Evolutionary conservation across 163 green algal species (phyloP), one percentile per base, ranked within the genome.

Genomic region (Chloroidium sp.): DNA sequence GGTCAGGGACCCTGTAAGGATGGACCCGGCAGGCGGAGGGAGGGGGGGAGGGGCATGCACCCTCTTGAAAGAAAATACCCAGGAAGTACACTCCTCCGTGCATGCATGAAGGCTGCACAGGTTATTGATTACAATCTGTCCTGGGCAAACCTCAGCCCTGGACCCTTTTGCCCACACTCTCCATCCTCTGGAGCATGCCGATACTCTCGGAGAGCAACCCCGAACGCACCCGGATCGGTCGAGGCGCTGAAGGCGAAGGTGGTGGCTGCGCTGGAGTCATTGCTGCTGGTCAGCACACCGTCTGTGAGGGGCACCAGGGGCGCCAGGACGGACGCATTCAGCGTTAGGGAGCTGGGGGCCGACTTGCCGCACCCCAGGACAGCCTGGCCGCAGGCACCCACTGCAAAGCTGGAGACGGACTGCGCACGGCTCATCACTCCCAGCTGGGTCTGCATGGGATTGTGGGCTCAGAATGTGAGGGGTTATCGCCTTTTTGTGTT

Each of bases 311-410:
- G 10, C 81, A 88, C 68, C 13, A 82, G 4, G 10, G 62, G 58
- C 57, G 64, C 57, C 59, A 85, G 68, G 3, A 61, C 8, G 3
- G 80, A 69, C 1, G 6, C 62, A 12, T 80, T 72, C 64, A 10
- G 6, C 6, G 6, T 72, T 10, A 72, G 64, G 64, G 6, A n/a
- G 64, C 64, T 72, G 64, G 64, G 64, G 2, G 80, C 87, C 84
- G 58, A 78, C 61, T 74, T 67, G 62, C 62, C 75, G 62, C 79
- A 81, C 8, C 75, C 62, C 61, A 91, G 80, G 81, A 88, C 76
- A 62, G 78, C 68, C 87, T 96, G 91, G 62, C 91, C 89, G 88
- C 93, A 96, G 14, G 88, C 62, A 0, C 87, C 81, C 12, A 88
- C 82, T 1, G 88, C 82, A 69, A 85, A 93, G 8, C 78, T 57